These are phyloP conservation scores for Suhomyces anneliseae DNA, from an alignment of 1,139 yeast genomes.

Conservation along the genomic window DNA sequence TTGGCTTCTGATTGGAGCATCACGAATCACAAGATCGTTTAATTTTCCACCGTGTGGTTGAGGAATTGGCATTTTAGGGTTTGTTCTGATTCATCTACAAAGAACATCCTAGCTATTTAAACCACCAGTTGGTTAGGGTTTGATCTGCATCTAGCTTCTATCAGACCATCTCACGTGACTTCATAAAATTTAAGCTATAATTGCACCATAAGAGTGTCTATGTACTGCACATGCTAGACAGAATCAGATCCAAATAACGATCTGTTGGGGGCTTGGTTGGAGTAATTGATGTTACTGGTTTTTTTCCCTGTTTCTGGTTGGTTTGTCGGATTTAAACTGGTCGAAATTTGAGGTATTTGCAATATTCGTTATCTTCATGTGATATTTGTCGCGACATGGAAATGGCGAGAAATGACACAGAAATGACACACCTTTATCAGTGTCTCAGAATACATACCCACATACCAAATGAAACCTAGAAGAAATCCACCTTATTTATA, in stretches of 20 bases:
- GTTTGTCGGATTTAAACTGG: neutral
- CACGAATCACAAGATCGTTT: constrained; percentile 84
- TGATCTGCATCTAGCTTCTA: constrained; percentile 5
- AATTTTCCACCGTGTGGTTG: constrained; percentile 89
- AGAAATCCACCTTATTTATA: too few species aligned
- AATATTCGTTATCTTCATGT: neutral
- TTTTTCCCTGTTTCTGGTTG: neutral
- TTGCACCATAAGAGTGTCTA: neutral
- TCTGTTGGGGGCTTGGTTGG: neutral
- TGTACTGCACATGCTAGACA: neutral
- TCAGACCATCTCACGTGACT: constrained; percentile 23
- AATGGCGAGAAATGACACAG: neutral
- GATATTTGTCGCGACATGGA: neutral
- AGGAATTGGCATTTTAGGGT: constrained; percentile 55
- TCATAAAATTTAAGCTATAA: constrained; percentile 7
- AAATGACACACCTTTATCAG: too few species aligned
- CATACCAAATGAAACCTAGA: too few species aligned
- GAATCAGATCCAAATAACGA: neutral
- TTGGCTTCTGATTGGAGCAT: constrained; percentile 56
- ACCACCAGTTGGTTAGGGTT: neutral
- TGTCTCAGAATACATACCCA: too few species aligned
- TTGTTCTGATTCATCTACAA: neutral
- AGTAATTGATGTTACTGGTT: too few species aligned
- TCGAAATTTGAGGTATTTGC: neutral
- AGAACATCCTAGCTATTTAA: neutral